phyloP scores from a whole-genome alignment of 2,329 filamentous ascomycete genomes.

The Coleophoma cylindrospora region DNA sequence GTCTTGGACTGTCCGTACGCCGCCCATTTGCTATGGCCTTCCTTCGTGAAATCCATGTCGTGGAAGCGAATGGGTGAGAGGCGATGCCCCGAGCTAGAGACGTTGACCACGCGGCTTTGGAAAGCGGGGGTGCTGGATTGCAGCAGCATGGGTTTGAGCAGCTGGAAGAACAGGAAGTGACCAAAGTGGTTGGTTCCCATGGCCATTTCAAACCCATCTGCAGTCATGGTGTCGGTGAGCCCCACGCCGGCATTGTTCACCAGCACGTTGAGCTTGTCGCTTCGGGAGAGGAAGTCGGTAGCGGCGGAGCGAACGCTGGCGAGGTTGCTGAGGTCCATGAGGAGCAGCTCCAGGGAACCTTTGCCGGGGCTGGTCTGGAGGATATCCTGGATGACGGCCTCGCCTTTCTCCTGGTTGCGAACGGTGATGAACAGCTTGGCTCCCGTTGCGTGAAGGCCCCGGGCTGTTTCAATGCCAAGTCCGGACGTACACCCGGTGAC shows the following conservation, averaged over 20 bases:
- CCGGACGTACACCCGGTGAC: constrained; percentile 35
- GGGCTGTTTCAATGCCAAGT: constrained; percentile 30
- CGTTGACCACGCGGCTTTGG: constrained; percentile 38
- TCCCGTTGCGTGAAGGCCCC: constrained; percentile 31
- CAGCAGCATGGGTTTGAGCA: constrained; percentile 33
- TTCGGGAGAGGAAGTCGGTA: constrained; percentile 15
- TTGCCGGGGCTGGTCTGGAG: constrained; percentile 10
- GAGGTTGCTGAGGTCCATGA: constrained; percentile 27
- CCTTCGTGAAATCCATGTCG: constrained; percentile 9
- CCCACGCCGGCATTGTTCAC: constrained; percentile 8
- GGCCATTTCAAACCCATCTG: constrained; percentile 42
- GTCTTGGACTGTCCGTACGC: constrained; percentile 38
- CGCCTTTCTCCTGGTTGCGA: constrained; percentile 28
- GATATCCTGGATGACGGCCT: constrained; percentile 14
- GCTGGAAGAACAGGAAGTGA: constrained; percentile 46
- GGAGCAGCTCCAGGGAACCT: constrained; percentile 23
- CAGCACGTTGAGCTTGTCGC: constrained; percentile 34
- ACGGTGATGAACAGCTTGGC: constrained; percentile 31
- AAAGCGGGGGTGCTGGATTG: constrained; percentile 30
- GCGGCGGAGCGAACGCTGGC: constrained; percentile 24
- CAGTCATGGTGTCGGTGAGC: constrained; percentile 5
- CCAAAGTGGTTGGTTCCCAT: constrained; percentile 46
- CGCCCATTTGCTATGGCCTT: constrained; percentile 25
- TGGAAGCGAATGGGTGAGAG: constrained; percentile 33
- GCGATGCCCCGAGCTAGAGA: constrained; percentile 38